Conservation (phyloP, 2,329 filamentous ascomycete species). For the Penicillium polonicum region DNA sequence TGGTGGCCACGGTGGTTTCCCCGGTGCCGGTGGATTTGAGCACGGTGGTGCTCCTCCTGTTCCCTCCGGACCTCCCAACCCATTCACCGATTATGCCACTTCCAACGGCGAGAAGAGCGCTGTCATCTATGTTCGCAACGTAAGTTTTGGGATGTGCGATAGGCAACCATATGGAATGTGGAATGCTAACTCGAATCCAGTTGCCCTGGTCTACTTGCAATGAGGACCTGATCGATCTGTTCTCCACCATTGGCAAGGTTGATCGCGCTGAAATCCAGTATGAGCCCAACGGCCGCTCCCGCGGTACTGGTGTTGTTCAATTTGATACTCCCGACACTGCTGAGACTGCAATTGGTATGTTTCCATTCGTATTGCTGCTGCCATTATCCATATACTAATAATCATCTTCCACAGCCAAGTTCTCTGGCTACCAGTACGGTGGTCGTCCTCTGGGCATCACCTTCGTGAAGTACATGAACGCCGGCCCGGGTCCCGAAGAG, state of each 20-base stretch:
- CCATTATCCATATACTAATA: conserved; percentile 23
- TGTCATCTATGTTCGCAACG: conserved; percentile 93
- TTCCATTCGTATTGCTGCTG: conserved; percentile 7
- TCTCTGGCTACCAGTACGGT: conserved; percentile 96
- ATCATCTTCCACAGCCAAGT: conserved; percentile 63
- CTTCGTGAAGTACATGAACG: conserved; percentile 88
- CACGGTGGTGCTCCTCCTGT: conserved; percentile 26
- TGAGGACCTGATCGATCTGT: conserved; percentile 92
- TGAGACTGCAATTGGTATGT: conserved; percentile 78
- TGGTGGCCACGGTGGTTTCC: conserved; percentile 47
- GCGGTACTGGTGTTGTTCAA: conserved; percentile 92
- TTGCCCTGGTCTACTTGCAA: conserved; percentile 99
- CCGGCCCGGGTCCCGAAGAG: conserved; percentile 62
- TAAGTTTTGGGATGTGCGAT: conserved; percentile 53
- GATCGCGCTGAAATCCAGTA: conserved; percentile 99
- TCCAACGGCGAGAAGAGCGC: conserved; percentile 79
- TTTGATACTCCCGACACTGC: conserved; percentile 82
- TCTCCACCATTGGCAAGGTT: conserved; percentile 96
- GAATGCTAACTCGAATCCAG: conserved; percentile 49
- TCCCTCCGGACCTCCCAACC: conserved; percentile 65
- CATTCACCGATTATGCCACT: conserved; percentile 91
- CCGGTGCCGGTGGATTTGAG: conserved; percentile 51
- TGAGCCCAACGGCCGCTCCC: conserved; percentile 91
- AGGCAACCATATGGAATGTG: neutral
- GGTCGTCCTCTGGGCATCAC: conserved; percentile 88